A percentile compares a stretch with the other conserved stretches of the same genome.
Evolutionary conservation across 208 protist species (phyloP).

Genomic region (Trypanosoma scelopori): DNA sequence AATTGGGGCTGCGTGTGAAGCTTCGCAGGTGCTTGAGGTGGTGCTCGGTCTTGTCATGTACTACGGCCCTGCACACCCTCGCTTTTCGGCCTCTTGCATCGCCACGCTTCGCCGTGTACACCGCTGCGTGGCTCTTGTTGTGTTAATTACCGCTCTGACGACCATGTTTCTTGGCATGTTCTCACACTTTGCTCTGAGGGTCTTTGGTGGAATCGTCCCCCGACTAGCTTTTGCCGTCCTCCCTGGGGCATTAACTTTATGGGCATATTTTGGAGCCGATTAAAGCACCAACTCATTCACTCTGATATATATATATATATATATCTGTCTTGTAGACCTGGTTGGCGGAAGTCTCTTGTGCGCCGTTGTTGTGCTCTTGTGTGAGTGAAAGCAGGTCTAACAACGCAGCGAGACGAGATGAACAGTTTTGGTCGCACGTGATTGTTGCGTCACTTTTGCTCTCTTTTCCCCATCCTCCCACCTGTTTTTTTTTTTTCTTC

Average conservation of each 20-base stretch:
- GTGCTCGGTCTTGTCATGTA: conserved; percentile 24
- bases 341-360: neutral
- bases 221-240: conserved; percentile 18
- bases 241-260: conserved; percentile 22
- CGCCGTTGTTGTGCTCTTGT: no score
- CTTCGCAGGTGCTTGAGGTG: conserved; percentile 18
- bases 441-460: no score
- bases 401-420: no score
- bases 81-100: neutral
- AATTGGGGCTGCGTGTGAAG: conserved; percentile 32
- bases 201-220: conserved; percentile 8
- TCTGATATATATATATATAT: neutral
- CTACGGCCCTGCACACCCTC: conserved; percentile 1
- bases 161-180: conserved; percentile 29
- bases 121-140: neutral
- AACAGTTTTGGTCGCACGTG: no score
- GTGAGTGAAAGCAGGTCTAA: no score
- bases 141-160: conserved; percentile 2
- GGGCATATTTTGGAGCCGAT: conserved; percentile 10
- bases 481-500: conserved; percentile 23
- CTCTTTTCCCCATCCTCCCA: no score
- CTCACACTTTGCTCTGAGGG: conserved; percentile 19
- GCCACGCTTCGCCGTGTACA: conserved; percentile 9
- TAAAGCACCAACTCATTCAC: neutral
- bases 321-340: conserved; percentile 10